Percentiles rank a stretch among this genome's conserved stretches.
Evolutionary conservation across 805 yeast genomes (phyloP).

Genomic region (Aciculoconidium aculeatum): DNA sequence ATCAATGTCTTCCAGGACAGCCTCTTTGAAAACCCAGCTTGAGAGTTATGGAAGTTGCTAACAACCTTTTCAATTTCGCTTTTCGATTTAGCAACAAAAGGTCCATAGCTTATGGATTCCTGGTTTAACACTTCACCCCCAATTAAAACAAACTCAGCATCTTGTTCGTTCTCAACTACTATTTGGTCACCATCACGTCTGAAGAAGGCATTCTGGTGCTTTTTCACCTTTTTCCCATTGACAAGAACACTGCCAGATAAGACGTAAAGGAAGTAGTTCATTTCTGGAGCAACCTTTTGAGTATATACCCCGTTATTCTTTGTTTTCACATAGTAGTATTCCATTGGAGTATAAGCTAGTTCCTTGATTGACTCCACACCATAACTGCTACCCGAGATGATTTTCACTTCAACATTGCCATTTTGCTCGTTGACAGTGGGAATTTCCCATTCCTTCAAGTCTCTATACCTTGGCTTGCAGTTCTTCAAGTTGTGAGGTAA

Average conservation of each 20-base stretch:
- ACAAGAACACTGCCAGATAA: slow-evolving; percentile 51
- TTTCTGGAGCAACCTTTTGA: slow-evolving; percentile 56
- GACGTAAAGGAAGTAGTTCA: slow-evolving; percentile 66
- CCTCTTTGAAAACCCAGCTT: slow-evolving; percentile 66
- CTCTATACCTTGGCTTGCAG: slow-evolving; percentile 71
- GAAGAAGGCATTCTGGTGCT: slow-evolving; percentile 55
- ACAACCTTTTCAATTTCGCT: slow-evolving; percentile 67
- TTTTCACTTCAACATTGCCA: slow-evolving; percentile 55
- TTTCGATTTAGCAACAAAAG: slow-evolving; percentile 73
- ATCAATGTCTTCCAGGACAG: slow-evolving; percentile 51
- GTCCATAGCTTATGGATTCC: slow-evolving; percentile 80
- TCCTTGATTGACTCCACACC: slow-evolving; percentile 73
- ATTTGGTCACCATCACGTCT: slow-evolving; percentile 58
- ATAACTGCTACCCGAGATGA: slow-evolving; percentile 70
- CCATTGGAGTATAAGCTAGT: slow-evolving; percentile 76
- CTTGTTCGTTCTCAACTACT: slow-evolving; percentile 39
- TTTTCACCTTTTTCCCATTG: slow-evolving; percentile 34
- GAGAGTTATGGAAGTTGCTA: slow-evolving; percentile 60
- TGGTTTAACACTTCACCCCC: slow-evolving; percentile 75
- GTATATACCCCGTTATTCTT: slow-evolving; percentile 59
- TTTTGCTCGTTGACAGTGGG: slow-evolving; percentile 65
- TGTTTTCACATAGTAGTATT: slow-evolving; percentile 60
- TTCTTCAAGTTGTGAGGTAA: slow-evolving; percentile 60
- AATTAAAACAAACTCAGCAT: slow-evolving; percentile 63
- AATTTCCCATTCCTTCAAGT: slow-evolving; percentile 61